Evolutionary conservation across 768 basidiomycete genomes (phyloP).

Genomic region (Suillus tomentosus): DNA sequence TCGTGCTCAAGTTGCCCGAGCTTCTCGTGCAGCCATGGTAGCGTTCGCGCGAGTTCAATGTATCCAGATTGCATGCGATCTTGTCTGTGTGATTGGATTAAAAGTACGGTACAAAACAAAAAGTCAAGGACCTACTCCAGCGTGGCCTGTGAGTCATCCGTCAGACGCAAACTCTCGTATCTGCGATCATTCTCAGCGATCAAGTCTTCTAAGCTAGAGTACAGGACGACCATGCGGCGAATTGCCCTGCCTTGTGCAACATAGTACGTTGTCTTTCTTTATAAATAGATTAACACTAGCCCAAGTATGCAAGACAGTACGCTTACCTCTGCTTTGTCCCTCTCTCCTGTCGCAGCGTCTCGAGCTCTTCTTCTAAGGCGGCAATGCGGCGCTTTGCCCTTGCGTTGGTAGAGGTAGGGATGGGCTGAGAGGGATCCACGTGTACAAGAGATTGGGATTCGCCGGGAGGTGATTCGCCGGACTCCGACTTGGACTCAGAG

Average conservation of each 20-base stretch:
- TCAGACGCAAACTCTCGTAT: no score
- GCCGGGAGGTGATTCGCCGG: no score
- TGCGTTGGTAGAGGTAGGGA: not conserved
- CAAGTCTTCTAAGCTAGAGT: not conserved
- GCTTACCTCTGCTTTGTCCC: not conserved
- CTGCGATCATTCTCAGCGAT: not conserved
- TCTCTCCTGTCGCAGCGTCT: not conserved
- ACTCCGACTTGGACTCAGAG: no score
- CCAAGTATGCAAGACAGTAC: no score
- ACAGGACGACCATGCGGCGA: not conserved
- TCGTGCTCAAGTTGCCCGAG: not conserved
- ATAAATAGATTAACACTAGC: not conserved
- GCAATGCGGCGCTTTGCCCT: not conserved
- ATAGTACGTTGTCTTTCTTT: not conserved
- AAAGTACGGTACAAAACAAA: no score
- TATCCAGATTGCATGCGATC: not conserved
- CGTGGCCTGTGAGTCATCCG: no score
- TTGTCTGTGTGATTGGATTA: not conserved
- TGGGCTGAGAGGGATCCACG: not conserved
- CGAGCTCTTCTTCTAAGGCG: conserved; percentile 1
- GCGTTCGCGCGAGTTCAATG: not conserved
- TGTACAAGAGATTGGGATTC: no score
- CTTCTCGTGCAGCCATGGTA: not conserved
- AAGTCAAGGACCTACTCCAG: not conserved
- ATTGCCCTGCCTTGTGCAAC: conserved; percentile 1